Percentiles rank a stretch among this genome's conserved stretches.
These are phyloP conservation scores for Jasminum sambac DNA, from an alignment of 257 asterid genomes.

Conservation along the genomic window DNA sequence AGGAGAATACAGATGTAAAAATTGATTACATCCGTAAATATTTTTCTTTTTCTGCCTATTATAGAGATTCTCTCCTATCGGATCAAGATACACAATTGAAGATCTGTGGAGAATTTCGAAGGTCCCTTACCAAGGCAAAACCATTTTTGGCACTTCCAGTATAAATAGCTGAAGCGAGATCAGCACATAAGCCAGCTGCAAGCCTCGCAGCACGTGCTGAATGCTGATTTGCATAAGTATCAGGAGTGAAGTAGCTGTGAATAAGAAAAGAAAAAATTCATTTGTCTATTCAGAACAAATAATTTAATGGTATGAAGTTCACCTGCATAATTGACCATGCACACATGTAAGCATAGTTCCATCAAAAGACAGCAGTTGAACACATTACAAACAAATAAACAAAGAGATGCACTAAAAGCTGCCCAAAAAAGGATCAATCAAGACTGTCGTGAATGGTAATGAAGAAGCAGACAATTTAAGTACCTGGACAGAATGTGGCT, in stretches of 20 bases:
- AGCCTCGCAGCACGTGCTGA: slow-evolving; percentile 96
- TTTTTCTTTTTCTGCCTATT: slow-evolving; percentile 10
- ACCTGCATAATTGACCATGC: slow-evolving; percentile 11
- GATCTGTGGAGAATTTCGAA: slow-evolving; percentile 9
- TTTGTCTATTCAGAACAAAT: slow-evolving; percentile 9
- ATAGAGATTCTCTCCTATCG: slow-evolving; percentile 13
- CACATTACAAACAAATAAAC: background rate
- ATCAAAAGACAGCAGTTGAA: slow-evolving; percentile 15
- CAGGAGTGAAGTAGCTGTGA: slow-evolving; percentile 97
- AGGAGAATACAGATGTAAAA: slow-evolving; percentile 25
- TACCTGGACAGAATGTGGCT: slow-evolving; percentile 73
- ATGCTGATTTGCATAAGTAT: slow-evolving; percentile 88
- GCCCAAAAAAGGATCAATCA: background rate
- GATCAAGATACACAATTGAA: slow-evolving; percentile 16
- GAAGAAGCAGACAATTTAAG: slow-evolving; percentile 18
- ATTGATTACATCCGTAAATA: slow-evolving; percentile 20
- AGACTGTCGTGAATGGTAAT: slow-evolving; percentile 12
- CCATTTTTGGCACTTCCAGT: slow-evolving; percentile 86
- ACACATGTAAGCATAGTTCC: slow-evolving; percentile 15
- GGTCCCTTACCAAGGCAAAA: slow-evolving; percentile 83
- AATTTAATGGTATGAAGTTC: slow-evolving; percentile 6
- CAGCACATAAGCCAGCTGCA: slow-evolving; percentile 97
- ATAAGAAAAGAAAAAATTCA: slow-evolving; percentile 15
- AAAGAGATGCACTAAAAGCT: slow-evolving; percentile 13
- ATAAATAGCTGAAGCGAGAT: slow-evolving; percentile 84